These are phyloP conservation scores for Globisporangium okanoganense DNA, from an alignment of 352 stramenopile species.

Conservation along the genomic window DNA sequence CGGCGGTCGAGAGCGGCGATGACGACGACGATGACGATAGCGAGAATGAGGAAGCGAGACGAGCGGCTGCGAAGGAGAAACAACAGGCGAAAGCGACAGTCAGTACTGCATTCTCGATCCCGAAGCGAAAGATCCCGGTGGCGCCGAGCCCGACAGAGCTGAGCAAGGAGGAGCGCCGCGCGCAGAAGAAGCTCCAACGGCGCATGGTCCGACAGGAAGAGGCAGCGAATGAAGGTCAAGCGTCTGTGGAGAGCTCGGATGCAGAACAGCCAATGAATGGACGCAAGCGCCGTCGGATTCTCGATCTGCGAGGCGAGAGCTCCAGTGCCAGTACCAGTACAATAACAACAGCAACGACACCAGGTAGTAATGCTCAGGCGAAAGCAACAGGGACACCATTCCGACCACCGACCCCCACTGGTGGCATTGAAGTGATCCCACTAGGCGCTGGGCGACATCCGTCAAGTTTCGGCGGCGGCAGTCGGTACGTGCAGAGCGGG, in stretches of 20 bases:
- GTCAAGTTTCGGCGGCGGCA: conserved; percentile 26
- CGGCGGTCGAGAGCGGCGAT: conserved; percentile 16
- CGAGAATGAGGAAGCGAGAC: conserved; percentile 8
- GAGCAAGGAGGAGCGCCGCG: background rate
- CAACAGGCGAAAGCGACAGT: background rate
- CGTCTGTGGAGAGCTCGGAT: conserved; percentile 1
- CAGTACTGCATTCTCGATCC: conserved; percentile 27
- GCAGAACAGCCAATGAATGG: background rate
- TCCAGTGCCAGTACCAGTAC: conserved; percentile 7
- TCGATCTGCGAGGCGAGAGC: background rate
- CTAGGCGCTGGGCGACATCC: conserved; percentile 30
- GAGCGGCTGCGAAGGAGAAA: conserved; percentile 11
- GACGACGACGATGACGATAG: background rate
- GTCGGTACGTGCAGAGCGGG: conserved; percentile 66
- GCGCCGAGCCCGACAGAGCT: background rate
- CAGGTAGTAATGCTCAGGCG: background rate
- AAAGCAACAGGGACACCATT: background rate
- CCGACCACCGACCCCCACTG: background rate
- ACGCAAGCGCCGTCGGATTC: conserved; percentile 23
- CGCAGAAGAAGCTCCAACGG: conserved; percentile 17
- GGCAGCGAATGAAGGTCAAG: background rate
- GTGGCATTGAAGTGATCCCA: conserved; percentile 45
- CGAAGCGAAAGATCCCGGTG: conserved; percentile 23
- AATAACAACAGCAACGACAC: background rate
- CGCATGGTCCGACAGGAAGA: background rate